Conservation (phyloP, 805 yeast species). For the Metschnikowia aberdeeniae region DNA sequence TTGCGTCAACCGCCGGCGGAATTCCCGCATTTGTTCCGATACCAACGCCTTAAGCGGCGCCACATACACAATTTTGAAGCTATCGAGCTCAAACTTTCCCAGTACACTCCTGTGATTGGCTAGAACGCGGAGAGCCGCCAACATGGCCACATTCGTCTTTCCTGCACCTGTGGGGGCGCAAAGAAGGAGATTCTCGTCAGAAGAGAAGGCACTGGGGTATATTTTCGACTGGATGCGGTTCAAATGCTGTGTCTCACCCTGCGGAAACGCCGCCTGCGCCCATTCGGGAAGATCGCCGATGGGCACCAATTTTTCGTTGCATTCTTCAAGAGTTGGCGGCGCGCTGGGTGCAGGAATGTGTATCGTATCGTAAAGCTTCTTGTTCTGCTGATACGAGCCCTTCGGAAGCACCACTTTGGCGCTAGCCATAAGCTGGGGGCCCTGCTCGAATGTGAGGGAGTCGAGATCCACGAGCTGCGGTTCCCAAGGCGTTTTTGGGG, state of each 20-base stretch:
- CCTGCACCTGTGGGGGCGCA: conserved; percentile 99
- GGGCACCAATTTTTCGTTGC: conserved; percentile 46
- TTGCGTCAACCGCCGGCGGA: conserved; percentile 58
- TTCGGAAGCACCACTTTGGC: conserved; percentile 71
- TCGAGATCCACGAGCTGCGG: conserved; percentile 64
- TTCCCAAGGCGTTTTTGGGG: conserved; percentile 18
- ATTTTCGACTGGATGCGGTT: conserved; percentile 84
- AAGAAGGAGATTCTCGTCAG: conserved; percentile 68
- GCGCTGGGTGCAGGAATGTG: conserved; percentile 81
- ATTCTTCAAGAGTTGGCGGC: conserved; percentile 35
- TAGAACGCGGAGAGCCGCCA: conserved; percentile 65
- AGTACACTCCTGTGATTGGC: conserved; percentile 44
- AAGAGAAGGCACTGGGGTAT: conserved; percentile 68
- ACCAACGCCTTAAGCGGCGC: conserved; percentile 95
- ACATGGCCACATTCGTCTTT: conserved; percentile 93
- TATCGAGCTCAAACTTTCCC: conserved; percentile 49
- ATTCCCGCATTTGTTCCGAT: conserved; percentile 89
- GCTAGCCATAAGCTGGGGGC: conserved; percentile 62
- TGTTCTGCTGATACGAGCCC: conserved; percentile 75
- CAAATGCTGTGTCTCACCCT: conserved; percentile 57
- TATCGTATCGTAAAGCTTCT: conserved; percentile 78
- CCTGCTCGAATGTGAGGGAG: conserved; percentile 64
- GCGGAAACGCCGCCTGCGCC: conserved; percentile 75
- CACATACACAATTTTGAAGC: conserved; percentile 77
- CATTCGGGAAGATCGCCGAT: conserved; percentile 71